A percentile compares a stretch with the other conserved stretches of the same genome.
These are phyloP conservation scores for Amylostereum chailletii DNA, from an alignment of 1,284 basidiomycete genomes.

Conservation along the genomic window DNA sequence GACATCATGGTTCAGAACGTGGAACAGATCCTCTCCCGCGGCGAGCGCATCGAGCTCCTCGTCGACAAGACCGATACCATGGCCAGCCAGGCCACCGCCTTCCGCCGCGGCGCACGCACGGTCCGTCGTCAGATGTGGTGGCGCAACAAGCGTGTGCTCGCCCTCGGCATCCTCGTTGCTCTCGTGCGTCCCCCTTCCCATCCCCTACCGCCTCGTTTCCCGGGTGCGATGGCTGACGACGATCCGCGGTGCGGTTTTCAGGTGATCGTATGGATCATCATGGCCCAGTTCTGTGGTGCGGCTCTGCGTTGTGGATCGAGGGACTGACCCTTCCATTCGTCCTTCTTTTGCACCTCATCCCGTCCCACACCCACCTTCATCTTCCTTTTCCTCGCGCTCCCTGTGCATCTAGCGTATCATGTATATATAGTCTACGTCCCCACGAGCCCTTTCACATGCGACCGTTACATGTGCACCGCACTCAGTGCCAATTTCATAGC, in stretches of 20 bases:
- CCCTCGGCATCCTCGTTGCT: constrained; percentile 63
- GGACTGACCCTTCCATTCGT: not conserved
- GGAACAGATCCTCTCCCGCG: constrained; percentile 88
- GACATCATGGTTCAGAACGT: constrained; percentile 98
- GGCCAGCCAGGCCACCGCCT: constrained; percentile 93
- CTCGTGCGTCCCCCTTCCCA: constrained; percentile 47
- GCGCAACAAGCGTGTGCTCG: constrained; percentile 79
- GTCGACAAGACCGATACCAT: constrained; percentile 97
- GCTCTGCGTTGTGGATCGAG: constrained; percentile 50
- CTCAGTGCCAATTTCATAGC: no score
- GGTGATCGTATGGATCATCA: constrained; percentile 72
- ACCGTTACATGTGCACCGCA: no score
- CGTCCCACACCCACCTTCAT: not conserved
- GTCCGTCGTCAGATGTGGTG: constrained; percentile 96
- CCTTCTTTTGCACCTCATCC: not conserved
- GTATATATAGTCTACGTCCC: no score
- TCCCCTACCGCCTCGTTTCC: constrained; percentile 7
- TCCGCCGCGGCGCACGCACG: constrained; percentile 82
- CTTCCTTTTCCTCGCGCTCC: not conserved
- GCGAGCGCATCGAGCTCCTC: constrained; percentile 92
- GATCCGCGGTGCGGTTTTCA: constrained; percentile 17
- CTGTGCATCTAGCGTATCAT: not conserved
- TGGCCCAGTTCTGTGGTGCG: constrained; percentile 83
- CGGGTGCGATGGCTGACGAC: not conserved
- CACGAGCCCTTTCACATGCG: no score